phyloP scores from a whole-genome alignment of 441 rosid species.

The Jatropha multifida region DNA sequence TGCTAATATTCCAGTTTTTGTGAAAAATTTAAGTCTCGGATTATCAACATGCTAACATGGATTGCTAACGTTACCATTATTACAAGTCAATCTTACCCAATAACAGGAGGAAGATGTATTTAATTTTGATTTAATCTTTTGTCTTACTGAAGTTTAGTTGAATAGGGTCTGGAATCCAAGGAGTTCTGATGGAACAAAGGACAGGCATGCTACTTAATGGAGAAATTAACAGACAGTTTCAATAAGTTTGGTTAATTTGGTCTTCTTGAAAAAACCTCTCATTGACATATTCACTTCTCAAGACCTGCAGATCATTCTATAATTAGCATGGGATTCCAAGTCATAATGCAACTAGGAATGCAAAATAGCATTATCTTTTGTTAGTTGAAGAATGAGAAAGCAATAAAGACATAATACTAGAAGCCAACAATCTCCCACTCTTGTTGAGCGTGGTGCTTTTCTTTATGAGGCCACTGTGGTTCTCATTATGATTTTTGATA shows the following conservation, averaged over 20 bases:
- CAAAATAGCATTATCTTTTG: neutral
- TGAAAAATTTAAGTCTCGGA: neutral
- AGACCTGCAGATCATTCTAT: neutral
- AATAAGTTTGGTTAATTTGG: neutral
- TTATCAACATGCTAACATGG: neutral
- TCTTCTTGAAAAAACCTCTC: neutral
- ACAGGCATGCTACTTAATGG: neutral
- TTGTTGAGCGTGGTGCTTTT: neutral
- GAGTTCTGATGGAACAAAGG: neutral
- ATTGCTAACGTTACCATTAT: neutral
- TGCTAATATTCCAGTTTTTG: neutral
- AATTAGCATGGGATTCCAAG: neutral
- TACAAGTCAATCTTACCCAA: neutral
- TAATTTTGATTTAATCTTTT: neutral
- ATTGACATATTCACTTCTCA: neutral
- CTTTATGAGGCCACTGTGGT: neutral
- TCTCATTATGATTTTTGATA: neutral
- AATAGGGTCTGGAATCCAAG: neutral
- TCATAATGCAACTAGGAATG: neutral
- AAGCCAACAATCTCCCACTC: neutral
- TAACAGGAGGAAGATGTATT: neutral
- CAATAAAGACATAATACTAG: neutral
- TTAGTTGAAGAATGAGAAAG: neutral
- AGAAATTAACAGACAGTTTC: neutral
- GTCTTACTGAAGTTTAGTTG: neutral